These are phyloP conservation scores for Bolboschoenoplectus hybrid DNA, from an alignment of 202 grass and related monocot species.

Conservation along the genomic window DNA sequence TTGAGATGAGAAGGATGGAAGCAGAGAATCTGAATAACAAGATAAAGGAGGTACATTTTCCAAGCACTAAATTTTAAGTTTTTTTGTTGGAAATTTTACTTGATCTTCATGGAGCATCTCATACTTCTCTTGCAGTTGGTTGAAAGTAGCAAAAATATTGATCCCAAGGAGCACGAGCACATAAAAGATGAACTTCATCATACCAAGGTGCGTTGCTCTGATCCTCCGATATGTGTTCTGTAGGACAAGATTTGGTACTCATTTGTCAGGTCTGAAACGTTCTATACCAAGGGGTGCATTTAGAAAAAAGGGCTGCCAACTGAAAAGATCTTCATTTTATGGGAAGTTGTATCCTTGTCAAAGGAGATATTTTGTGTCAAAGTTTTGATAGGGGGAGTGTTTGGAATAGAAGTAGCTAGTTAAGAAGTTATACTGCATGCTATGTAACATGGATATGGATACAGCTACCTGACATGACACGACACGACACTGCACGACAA, in stretches of 20 bases:
- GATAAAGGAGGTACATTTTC: conserved; percentile 69
- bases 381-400: not conserved
- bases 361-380: not conserved
- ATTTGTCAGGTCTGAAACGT: not conserved
- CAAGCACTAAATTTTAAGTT: conserved; percentile 11
- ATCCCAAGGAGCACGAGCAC: conserved; percentile 66
- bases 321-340: not conserved
- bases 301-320: not conserved
- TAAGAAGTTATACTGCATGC: not conserved
- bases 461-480: too few species aligned
- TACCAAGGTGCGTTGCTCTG: conserved; percentile 60
- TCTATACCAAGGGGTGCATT: not conserved
- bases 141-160: conserved; percentile 79
- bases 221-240: not conserved
- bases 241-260: not conserved
- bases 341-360: not conserved
- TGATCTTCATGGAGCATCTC: conserved; percentile 8
- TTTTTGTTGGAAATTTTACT: conserved; percentile 15
- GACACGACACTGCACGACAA: too few species aligned
- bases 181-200: conserved; percentile 85
- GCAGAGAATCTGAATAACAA: conserved; percentile 67
- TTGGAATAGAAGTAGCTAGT: not conserved
- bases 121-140: conserved; percentile 59
- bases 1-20: conserved; percentile 63
- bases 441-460: too few species aligned